Evolutionary conservation across 495 filamentous ascomycete species (phyloP), one percentile per base, ranked within the genome.

Genomic region (Hypoxylon fuscum): DNA sequence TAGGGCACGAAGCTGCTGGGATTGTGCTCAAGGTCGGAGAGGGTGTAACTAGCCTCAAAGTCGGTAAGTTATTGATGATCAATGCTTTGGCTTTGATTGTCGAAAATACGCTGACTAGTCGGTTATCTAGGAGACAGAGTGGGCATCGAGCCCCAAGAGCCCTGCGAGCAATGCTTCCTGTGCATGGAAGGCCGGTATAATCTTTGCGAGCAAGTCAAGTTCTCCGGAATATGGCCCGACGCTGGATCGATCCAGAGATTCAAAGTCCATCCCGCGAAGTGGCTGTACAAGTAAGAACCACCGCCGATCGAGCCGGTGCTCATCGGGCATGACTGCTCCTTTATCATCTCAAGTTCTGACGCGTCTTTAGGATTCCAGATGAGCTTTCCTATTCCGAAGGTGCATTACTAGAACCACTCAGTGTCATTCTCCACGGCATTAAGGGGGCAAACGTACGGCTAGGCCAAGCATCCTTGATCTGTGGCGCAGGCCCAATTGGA

Each of bases 171-270:
- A 29, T 83, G 80, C 55, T 78, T 74, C 15, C 76, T 77, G 15
- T 83, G 80, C 57, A 63, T 56, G 37, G 73, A 74, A 35, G 80
- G 80, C 14, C 70, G 74, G 43, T 83, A 83, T 50, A 83, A 82
- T 49, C 74, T 81, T 27, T 83, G 80, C 57, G 74, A 78, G 50
- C 66, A 76, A 31, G 75, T 81, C 3, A 68, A 72, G 40, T 83
- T 83, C 59, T 79, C 83, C 1, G 84, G 84, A 9, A 83, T 85
- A 15, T 85, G 83, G 66, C 86, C 86, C 1, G 79, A 84, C 52
- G 70, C 77, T 43, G 86, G 85, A 3, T 81, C 83, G 0, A 76
- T 87, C 10, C 83, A 85, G 54, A 73, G 85, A 60, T 88, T 81
- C 70, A 84, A 85, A 58, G 72, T 80, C 25, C 84, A 78, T 76